A percentile compares a stretch with the other conserved stretches of the same genome.
Conservation (phyloP, 2,329 filamentous ascomycete species). For the Scytalidium sp. region DNA sequence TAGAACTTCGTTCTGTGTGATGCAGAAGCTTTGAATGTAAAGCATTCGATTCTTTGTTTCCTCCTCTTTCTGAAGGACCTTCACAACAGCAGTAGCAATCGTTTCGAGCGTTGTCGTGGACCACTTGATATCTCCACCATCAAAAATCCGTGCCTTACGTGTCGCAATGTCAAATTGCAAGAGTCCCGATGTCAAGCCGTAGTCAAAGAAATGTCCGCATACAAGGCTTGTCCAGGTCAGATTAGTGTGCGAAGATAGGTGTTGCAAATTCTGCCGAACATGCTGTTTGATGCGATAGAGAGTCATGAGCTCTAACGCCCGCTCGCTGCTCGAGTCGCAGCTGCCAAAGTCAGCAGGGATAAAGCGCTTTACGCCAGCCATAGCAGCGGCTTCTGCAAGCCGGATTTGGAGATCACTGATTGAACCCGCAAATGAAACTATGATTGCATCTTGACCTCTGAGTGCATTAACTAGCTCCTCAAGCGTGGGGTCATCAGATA, state of each 20-base stretch:
- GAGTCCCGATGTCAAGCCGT: slow-evolving; percentile 45
- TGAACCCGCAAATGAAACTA: slow-evolving; percentile 44
- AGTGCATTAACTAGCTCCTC: slow-evolving; percentile 37
- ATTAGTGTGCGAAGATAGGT: no score
- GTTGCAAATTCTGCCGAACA: no score
- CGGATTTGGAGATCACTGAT: slow-evolving; percentile 42
- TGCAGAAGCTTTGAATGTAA: slow-evolving; percentile 27
- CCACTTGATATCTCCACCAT: slow-evolving; percentile 24
- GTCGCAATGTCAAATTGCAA: slow-evolving; percentile 47
- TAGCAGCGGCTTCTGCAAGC: slow-evolving; percentile 52
- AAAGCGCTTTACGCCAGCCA: slow-evolving; percentile 54
- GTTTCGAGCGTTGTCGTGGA: slow-evolving; percentile 28
- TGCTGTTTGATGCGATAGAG: slow-evolving; percentile 36
- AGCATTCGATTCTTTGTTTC: slow-evolving; percentile 30
- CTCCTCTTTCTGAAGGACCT: slow-evolving; percentile 27
- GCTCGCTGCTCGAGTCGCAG: slow-evolving; percentile 28
- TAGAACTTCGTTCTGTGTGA: slow-evolving; percentile 31
- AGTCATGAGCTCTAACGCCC: slow-evolving; percentile 5
- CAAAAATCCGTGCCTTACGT: slow-evolving; percentile 42
- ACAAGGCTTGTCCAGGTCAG: slow-evolving; percentile 42
- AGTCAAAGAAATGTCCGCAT: slow-evolving; percentile 48
- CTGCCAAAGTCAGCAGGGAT: slow-evolving; percentile 51
- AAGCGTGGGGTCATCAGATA: no score
- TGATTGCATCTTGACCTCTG: slow-evolving; percentile 51
- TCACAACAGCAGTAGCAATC: slow-evolving; percentile 27